Evolutionary conservation across 2,329 filamentous ascomycete genomes (phyloP).

Genomic region (Talaromyces sp.): DNA sequence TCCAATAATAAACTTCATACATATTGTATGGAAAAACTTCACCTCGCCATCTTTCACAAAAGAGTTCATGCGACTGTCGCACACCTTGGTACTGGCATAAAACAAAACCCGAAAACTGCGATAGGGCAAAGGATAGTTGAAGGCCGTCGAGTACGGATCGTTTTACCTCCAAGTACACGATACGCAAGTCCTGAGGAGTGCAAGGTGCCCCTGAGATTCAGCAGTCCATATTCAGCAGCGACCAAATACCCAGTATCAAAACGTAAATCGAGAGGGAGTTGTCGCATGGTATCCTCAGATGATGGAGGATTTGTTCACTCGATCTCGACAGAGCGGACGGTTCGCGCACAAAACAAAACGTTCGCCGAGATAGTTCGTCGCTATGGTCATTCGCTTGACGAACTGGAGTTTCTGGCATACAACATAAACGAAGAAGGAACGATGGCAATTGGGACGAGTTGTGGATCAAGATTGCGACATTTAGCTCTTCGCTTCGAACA

Average conservation of each 20-base stretch:
- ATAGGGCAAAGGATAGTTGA: slow-evolving; percentile 11
- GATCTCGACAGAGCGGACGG: slow-evolving; percentile 19
- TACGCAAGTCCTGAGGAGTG: not conserved
- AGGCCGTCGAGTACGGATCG: slow-evolving; percentile 19
- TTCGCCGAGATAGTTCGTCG: slow-evolving; percentile 24
- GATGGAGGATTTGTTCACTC: not conserved
- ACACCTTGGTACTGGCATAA: slow-evolving; percentile 26
- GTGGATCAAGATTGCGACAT: slow-evolving; percentile 26
- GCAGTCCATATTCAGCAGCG: not conserved
- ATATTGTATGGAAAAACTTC: slow-evolving; percentile 28
- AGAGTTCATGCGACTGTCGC: slow-evolving; percentile 32
- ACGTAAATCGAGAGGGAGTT: not conserved
- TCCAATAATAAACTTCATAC: slow-evolving; percentile 28
- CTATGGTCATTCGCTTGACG: slow-evolving; percentile 28
- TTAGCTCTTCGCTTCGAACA: slow-evolving; percentile 36
- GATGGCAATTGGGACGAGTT: slow-evolving; percentile 24
- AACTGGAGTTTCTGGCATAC: slow-evolving; percentile 31
- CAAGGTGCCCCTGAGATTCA: not conserved
- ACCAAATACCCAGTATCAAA: not conserved
- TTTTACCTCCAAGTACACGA: slow-evolving; percentile 13
- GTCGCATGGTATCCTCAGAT: not conserved
- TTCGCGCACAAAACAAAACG: slow-evolving; percentile 26
- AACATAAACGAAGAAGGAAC: slow-evolving; percentile 30
- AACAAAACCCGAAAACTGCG: slow-evolving; percentile 18
- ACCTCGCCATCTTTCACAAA: slow-evolving; percentile 33